These are phyloP conservation scores for Petunia hybrid DNA, from an alignment of 305 asterid species.

Conservation along the genomic window DNA sequence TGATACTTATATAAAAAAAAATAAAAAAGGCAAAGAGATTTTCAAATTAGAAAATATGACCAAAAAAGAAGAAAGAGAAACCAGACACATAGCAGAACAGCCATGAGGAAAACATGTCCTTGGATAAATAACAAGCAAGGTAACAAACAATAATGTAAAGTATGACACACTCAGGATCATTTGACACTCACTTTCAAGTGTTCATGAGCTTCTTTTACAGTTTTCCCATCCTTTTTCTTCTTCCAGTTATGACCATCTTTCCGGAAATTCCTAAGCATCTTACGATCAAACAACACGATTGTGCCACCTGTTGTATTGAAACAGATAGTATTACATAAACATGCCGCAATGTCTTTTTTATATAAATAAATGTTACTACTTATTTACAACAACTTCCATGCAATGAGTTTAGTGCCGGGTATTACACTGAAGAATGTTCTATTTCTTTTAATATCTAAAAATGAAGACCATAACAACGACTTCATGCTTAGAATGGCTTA, in stretches of 20 bases:
- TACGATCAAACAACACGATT: constrained; percentile 90
- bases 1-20: background rate
- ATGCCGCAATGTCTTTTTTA: constrained; percentile 17
- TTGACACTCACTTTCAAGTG: constrained; percentile 79
- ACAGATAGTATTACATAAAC: constrained; percentile 31
- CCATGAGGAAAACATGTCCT: background rate
- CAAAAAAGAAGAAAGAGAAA: background rate
- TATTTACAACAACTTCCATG: background rate
- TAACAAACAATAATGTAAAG: constrained; percentile 12
- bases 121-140: constrained; percentile 27
- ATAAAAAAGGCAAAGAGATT: constrained; percentile 16
- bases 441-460: constrained; percentile 24
- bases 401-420: constrained; percentile 7
- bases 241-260: constrained; percentile 98
- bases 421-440: constrained; percentile 28
- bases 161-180: constrained; percentile 34
- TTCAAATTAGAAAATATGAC: constrained; percentile 3
- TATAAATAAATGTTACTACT: background rate
- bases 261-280: constrained; percentile 96
- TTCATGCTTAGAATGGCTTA: constrained; percentile 46
- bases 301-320: constrained; percentile 76
- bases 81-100: background rate
- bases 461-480: constrained; percentile 32
- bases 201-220: constrained; percentile 98
- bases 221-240: constrained; percentile 97